Evolutionary conservation across 805 yeast species (phyloP), one percentile per base, ranked within the genome.

Genomic region (Metschnikowia colocasiae): DNA sequence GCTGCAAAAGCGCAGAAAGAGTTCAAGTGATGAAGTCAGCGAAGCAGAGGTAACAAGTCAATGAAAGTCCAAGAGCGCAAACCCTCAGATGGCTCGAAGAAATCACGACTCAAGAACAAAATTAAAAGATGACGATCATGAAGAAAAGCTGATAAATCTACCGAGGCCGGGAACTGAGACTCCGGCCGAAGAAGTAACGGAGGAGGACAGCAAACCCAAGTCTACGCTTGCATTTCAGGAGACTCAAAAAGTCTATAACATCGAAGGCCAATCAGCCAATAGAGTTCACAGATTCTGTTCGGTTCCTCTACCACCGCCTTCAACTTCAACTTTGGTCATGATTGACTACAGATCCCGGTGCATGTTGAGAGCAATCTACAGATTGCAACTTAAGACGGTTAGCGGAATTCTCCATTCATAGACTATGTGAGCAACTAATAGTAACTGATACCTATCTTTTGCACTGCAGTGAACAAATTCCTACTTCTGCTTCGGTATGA

Each of bases 341-440:
- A 71, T 86, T 49, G 92, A 86, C 61, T 83, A 85, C 58, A 74
- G 99, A 53, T 86, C 64, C 97, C 98, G 0, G 82, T 94, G 39
- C 97, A 92, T 64, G 95, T 94, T 37, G 99, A 94, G 99, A 34
- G 99, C 99, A 0, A 87, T 94, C 43, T 94, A 94, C 65, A 73
- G 99, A 47, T 73, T 94, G 47, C n/a, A n/a, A n/a, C n/a, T n/a
- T n/a, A n/a, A n/a, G n/a, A n/a, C n/a, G n/a, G n/a, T n/a, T n/a
- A n/a, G n/a, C n/a, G n/a, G n/a, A n/a, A n/a, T n/a, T n/a, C n/a
- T n/a, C n/a, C n/a, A n/a, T n/a, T n/a, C n/a, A n/a, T n/a, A n/a
- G n/a, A n/a, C n/a, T n/a, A n/a, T n/a, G n/a, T n/a, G n/a, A n/a
- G n/a, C n/a, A n/a, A n/a, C n/a, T n/a, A n/a, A n/a, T n/a, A n/a